phyloP scores from a whole-genome alignment of 2,329 filamentous ascomycete genomes.

The Cladosporium sp. region DNA sequence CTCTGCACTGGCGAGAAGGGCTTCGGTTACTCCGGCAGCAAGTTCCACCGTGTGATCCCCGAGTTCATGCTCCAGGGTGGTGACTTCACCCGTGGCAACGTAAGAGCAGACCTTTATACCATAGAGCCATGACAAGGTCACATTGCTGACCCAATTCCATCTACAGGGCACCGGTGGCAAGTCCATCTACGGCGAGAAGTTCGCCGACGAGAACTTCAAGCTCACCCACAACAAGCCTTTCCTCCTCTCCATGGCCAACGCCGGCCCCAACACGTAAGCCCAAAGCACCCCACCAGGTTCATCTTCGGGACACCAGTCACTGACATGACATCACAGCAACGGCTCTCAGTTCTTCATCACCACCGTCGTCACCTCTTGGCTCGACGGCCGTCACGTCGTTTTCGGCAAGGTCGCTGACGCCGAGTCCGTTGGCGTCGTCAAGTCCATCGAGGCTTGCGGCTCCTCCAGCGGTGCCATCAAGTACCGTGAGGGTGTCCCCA shows the following conservation, averaged over 20 bases:
- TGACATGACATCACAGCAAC: conserved; percentile 45
- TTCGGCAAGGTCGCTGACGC: conserved; percentile 68
- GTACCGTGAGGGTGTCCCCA: conserved; percentile 46
- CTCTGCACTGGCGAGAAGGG: conserved; percentile 97
- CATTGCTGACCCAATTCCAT: not conserved
- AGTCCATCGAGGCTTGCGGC: conserved; percentile 56
- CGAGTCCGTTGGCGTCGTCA: conserved; percentile 51
- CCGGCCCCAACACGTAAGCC: conserved; percentile 83
- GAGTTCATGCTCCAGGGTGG: conserved; percentile 98
- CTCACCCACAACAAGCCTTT: conserved; percentile 89
- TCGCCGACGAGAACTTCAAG: conserved; percentile 93
- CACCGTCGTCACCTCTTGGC: conserved; percentile 61
- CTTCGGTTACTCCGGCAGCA: conserved; percentile 71
- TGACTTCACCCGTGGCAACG: conserved; percentile 92
- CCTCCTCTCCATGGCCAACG: conserved; percentile 96
- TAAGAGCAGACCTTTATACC: conserved; percentile 54
- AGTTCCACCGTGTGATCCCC: conserved; percentile 96
- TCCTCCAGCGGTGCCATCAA: conserved; percentile 50
- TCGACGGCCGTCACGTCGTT: conserved; percentile 78
- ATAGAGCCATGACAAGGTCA: conserved; percentile 2
- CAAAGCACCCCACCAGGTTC: not conserved
- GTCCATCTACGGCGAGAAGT: conserved; percentile 96
- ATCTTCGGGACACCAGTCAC: not conserved
- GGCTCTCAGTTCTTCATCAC: conserved; percentile 71
- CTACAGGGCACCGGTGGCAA: conserved; percentile 86